Base-by-base conservation (phyloP, 768 basidiomycete genomes). In the Lactarius vividus region DNA sequence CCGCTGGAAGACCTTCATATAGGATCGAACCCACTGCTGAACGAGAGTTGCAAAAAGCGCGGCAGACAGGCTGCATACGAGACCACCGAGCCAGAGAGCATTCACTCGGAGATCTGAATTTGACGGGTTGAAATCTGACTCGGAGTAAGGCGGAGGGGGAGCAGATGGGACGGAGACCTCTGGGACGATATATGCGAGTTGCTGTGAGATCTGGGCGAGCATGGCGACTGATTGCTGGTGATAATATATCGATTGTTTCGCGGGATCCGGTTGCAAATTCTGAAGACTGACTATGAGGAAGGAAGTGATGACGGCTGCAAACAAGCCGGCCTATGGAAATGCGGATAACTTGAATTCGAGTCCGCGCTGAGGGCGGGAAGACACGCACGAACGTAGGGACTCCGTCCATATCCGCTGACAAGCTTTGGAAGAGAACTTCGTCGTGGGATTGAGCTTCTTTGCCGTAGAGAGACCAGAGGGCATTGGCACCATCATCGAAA, bases 401-500 rank as follows among this genome's bases (percentile, higher is more conserved):
- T 10, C 28, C 53, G 4, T 18, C 3, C 39, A 63, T 63, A 15
- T 63, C 62, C 2, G 26, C 56, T 52, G 18, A 28, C 44, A 62
- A 3, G 1, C 10, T 11, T 56, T 33, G 9, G 1, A 54, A n/a
- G 1, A 7, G 16, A 8, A 9, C 53, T 18, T 55, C 40, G 15
- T 39, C 53, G 15, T 54, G 28, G 16, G 18, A 4, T 46, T 23
- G n/a, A 11, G 44, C 44, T 10, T n/a, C 44, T 23, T 62, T 18
- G 7, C n/a, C 37, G 28, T 42, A 62, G 0, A 62, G 54, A 31
- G 61, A 33, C 61, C 61, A 62, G 9, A 62, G 39, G 4, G 23
- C 26, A 26, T 62, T 44, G 10, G 61, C 61, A 56, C n/a, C 23
- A 10, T 62, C 61, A n/a, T 56, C 61, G n/a, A 62, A 62, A 55